Conservation (phyloP, 1,284 basidiomycete species). For the Ganoderma resinaceum region DNA sequence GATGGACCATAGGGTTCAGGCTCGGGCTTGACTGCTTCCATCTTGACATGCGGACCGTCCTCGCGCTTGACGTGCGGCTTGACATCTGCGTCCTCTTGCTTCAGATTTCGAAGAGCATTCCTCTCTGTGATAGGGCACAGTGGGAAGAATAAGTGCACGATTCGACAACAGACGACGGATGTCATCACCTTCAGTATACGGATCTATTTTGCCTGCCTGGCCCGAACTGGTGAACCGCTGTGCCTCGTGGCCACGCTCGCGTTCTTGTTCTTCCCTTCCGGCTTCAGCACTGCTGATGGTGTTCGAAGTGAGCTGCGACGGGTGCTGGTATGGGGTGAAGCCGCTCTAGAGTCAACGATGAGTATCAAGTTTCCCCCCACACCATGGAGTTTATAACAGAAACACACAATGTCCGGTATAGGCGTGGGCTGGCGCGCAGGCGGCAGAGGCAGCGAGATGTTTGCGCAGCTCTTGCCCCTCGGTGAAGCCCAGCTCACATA, state of each 20-base stretch:
- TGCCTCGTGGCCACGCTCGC: neutral
- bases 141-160: neutral
- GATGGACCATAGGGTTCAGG: constrained; percentile 17
- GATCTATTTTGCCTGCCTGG: constrained; percentile 32
- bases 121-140: neutral
- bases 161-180: neutral
- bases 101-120: constrained; percentile 4
- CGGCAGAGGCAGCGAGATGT: constrained; percentile 34
- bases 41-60: constrained; percentile 9
- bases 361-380: neutral
- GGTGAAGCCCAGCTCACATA: constrained; percentile 33
- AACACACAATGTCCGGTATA: constrained; percentile 26
- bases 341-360: constrained; percentile 13
- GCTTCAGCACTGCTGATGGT: constrained; percentile 16
- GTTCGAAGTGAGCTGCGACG: constrained; percentile 20
- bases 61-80: constrained; percentile 18
- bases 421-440: constrained; percentile 29
- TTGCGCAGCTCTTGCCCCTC: constrained; percentile 26
- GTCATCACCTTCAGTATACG: constrained; percentile 36
- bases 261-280: neutral
- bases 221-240: neutral
- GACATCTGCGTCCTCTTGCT: constrained; percentile 3
- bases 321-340: constrained; percentile 30
- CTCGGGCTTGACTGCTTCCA: constrained; percentile 17
- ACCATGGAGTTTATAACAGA: neutral